Evolutionary conservation across 2,329 filamentous ascomycete species (phyloP).

Genomic region (Tolypocladium amazonense): DNA sequence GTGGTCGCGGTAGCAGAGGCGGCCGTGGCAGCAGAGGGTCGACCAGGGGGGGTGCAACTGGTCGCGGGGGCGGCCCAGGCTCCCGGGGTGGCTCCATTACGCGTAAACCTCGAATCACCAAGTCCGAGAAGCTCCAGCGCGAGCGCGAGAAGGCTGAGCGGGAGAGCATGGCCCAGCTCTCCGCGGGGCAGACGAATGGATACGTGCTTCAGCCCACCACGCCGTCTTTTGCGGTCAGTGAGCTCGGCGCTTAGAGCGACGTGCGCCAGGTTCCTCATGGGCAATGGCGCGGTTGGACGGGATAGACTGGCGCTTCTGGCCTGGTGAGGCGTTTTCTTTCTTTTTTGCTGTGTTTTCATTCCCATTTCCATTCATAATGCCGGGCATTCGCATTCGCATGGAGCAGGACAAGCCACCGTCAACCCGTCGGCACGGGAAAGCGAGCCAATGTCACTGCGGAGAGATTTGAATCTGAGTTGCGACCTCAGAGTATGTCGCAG

Average conservation of each 20-base stretch:
- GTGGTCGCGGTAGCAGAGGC: conserved; percentile 45
- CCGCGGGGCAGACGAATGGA: conserved; percentile 25
- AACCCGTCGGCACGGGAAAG: not conserved
- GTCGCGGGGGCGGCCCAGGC: conserved; percentile 48
- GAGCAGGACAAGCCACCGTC: not conserved
- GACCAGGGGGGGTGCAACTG: conserved; percentile 40
- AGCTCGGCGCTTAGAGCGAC: conserved; percentile 19
- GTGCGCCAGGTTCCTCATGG: not conserved
- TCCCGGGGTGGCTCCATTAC: conserved; percentile 64
- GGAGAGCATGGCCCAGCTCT: conserved; percentile 38
- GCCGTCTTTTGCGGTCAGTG: conserved; percentile 25
- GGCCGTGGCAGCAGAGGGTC: conserved; percentile 51
- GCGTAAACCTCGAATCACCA: conserved; percentile 76
- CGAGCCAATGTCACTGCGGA: not conserved
- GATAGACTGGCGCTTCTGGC: not conserved
- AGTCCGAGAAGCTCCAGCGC: conserved; percentile 71
- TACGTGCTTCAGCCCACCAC: conserved; percentile 27
- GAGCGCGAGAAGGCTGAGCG: conserved; percentile 73
- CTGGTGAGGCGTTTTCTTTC: not conserved
- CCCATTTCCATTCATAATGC: not conserved
- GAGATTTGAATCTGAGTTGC: not conserved
- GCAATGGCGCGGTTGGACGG: not conserved
- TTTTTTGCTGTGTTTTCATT: not conserved
- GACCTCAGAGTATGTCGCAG: not conserved
- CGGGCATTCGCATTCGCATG: not conserved